These are phyloP conservation scores for Candolleomyces aberdarensis DNA, from an alignment of 768 basidiomycete genomes.

Conservation along the genomic window DNA sequence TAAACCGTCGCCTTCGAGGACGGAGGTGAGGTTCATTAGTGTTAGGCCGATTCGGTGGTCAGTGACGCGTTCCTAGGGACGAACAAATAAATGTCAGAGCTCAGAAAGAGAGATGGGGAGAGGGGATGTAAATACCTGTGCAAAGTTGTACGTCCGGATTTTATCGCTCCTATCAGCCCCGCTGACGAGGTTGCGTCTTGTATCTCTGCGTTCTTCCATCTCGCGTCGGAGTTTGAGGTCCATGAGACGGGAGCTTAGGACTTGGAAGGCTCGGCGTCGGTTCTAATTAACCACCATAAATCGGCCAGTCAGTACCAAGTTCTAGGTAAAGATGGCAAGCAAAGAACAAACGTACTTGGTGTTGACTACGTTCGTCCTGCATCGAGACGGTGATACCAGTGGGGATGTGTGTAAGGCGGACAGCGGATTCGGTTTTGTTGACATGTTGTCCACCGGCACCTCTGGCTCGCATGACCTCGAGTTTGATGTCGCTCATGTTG, in stretches of 20 bases:
- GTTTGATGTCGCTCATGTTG: slow-evolving; percentile 77
- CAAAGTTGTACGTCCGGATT: slow-evolving; percentile 93
- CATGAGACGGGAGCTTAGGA: slow-evolving; percentile 82
- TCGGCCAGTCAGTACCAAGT: too few relatives aligned
- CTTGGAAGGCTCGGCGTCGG: slow-evolving; percentile 87
- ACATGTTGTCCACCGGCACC: slow-evolving; percentile 98
- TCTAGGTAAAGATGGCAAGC: too few relatives aligned
- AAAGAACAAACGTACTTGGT: slow-evolving; percentile 41
- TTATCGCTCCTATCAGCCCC: slow-evolving; percentile 90
- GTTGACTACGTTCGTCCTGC: slow-evolving; percentile 97
- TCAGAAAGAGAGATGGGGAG: background rate
- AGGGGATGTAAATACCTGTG: slow-evolving; percentile 53
- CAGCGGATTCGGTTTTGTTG: slow-evolving; percentile 97
- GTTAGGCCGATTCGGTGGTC: slow-evolving; percentile 87
- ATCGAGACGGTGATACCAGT: slow-evolving; percentile 94
- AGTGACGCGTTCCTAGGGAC: slow-evolving; percentile 77
- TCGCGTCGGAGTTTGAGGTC: slow-evolving; percentile 74
- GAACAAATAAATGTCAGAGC: background rate
- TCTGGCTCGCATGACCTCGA: slow-evolving; percentile 95
- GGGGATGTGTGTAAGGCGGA: slow-evolving; percentile 89
- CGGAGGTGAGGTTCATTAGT: slow-evolving; percentile 58
- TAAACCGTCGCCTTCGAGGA: slow-evolving; percentile 66
- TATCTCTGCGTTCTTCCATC: slow-evolving; percentile 64
- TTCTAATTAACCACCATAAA: too few relatives aligned
- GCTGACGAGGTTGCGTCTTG: slow-evolving; percentile 70